A percentile compares a stretch with the other conserved stretches of the same genome.
phyloP scores from a whole-genome alignment of 495 filamentous ascomycete species.

The Penicillium alfredii region DNA sequence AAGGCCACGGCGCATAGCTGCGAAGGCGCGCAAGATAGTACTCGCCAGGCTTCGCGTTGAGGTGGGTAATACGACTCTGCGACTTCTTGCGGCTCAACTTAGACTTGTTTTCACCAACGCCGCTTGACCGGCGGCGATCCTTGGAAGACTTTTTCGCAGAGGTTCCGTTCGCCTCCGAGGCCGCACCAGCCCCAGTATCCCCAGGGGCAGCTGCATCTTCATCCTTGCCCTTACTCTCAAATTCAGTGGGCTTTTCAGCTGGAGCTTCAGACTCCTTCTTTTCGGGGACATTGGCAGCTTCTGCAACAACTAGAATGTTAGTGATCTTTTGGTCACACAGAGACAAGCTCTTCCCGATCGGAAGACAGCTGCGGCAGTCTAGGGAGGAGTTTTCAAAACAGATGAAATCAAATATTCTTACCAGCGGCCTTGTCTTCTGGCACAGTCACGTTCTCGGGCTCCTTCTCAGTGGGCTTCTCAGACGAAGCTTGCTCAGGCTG shows the following conservation, averaged over 20 bases:
- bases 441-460: slow-evolving; percentile 25
- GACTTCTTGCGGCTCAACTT: slow-evolving; percentile 84
- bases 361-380: slow-evolving; percentile 2
- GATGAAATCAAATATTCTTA: slow-evolving; percentile 22
- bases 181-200: slow-evolving; percentile 20
- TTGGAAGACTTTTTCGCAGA: slow-evolving; percentile 43
- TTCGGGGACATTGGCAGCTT: slow-evolving; percentile 19
- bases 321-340: slow-evolving; percentile 23
- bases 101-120: slow-evolving; percentile 59
- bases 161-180: slow-evolving; percentile 39
- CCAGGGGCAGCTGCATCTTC: slow-evolving; percentile 21
- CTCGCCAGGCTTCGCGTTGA: slow-evolving; percentile 77
- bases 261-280: slow-evolving; percentile 27
- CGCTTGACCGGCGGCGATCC: slow-evolving; percentile 61
- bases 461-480: slow-evolving; percentile 29
- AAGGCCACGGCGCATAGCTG: slow-evolving; percentile 86
- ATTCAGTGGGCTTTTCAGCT: slow-evolving; percentile 20
- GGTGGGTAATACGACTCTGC: slow-evolving; percentile 59
- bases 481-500: slow-evolving; percentile 30
- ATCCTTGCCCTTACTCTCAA: slow-evolving; percentile 31
- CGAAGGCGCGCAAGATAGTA: slow-evolving; percentile 82
- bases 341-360: slow-evolving; percentile 1
- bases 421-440: slow-evolving; percentile 29
- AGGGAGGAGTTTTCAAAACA: too few relatives aligned
- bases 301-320: slow-evolving; percentile 22